Base-by-base conservation (phyloP, 441 rosid genomes). In the Erodium texanum region DNA sequence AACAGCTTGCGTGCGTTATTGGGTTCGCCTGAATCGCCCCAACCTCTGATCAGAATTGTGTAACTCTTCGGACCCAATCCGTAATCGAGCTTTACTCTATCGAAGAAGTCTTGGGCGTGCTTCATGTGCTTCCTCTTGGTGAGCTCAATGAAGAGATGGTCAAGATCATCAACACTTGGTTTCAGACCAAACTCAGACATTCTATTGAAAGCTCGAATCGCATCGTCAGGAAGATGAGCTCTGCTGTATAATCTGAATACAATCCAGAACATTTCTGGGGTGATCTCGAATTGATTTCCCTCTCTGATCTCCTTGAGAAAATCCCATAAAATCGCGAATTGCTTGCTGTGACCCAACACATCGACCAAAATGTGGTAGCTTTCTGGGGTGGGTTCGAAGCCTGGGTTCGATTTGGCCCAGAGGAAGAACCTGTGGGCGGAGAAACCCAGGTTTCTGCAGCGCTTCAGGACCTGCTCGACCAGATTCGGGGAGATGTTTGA, bases 341-440 rank as follows among this genome's bases (percentile, higher is more conserved):
- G 91, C 50, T 73, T 82, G 74, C 87, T 80, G 62, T 88, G 71
- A 16, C 95, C 95, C 29, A 90, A 68, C 14, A 88, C 69, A 66
- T 91, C 93, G 12, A 91, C 84, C 82, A 93, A 77, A 82, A 88
- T 83, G 75, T 78, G 86, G 65, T 82, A 78, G 78, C 93, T 90
- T 41, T 79, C 80, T 5, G 54, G 64, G 65, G 87, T 89, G 66
- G 79, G 97, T 71, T 78, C 73, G 27, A 93, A 87, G 56, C 83
- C 81, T 18, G 90, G 88, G 66, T 82, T 70, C 29, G 69, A 68
- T 69, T 85, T 80, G 16, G 98, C 90, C 98, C 97, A 93, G 0
- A 93, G 84, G 62, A 93, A 93, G 85, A 93, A 90, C 36, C 97
- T 82, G 74, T 93, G 98, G 23, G 98, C 87, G 3, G 97, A 65